Conservation (phyloP, 257 asterid genomes). For the Asclepias syriaca region DNA sequence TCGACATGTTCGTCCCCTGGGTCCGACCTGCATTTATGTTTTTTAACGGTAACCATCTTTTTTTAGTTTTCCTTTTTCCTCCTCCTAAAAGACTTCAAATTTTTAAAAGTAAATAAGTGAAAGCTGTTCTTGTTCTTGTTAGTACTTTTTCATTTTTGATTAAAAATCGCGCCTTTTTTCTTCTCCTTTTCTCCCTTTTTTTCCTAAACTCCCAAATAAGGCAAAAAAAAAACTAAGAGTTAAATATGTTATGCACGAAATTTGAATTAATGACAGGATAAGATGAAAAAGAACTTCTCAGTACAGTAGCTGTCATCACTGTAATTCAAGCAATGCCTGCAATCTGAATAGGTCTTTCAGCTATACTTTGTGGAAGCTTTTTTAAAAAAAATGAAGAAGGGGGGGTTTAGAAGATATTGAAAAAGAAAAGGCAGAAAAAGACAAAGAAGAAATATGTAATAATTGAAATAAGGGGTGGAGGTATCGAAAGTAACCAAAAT, state of each 20-base stretch:
- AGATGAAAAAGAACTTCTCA: not conserved
- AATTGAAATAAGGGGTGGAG: constrained; percentile 18
- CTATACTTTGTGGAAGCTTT: constrained; percentile 12
- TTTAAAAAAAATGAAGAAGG: not conserved
- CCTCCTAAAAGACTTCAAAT: too few species aligned
- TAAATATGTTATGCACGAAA: too few species aligned
- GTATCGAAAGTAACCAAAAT: constrained; percentile 26
- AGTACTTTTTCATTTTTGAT: too few species aligned
- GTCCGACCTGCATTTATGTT: constrained; percentile 13
- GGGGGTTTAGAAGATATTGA: too few species aligned
- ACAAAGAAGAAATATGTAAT: constrained; percentile 24
- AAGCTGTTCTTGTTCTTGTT: too few species aligned
- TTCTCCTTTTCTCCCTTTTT: too few species aligned
- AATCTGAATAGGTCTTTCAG: constrained; percentile 11
- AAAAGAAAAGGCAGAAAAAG: constrained; percentile 3
- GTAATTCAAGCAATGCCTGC: constrained; percentile 6
- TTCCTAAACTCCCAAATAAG: too few species aligned
- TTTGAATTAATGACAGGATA: too few species aligned
- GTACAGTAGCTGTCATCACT: constrained; percentile 9
- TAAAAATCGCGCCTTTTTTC: too few species aligned
- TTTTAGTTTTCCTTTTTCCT: not conserved
- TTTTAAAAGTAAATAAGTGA: too few species aligned
- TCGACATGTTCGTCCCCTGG: constrained; percentile 47
- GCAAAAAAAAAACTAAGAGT: too few species aligned
- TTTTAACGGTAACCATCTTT: not conserved